Percentiles rank a stretch among this genome's conserved stretches.
Conservation (phyloP, 768 basidiomycete species). For the Phanerochaete sordida region DNA sequence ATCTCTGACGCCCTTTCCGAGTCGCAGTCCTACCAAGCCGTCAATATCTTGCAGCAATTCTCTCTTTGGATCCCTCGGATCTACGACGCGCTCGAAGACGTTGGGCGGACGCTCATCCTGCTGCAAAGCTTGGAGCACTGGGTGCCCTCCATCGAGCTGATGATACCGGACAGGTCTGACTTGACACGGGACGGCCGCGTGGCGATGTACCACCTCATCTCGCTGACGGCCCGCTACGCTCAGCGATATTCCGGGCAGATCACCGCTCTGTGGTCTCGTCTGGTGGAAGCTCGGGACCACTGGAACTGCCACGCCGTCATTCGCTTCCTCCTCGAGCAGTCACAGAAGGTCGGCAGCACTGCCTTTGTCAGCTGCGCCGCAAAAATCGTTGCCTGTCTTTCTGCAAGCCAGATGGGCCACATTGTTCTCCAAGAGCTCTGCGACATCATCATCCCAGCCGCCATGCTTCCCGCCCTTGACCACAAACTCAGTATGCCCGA, state of each 20-base stretch:
- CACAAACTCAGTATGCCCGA: constrained; percentile 62
- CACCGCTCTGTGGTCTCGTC: constrained; percentile 69
- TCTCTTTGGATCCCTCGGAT: constrained; percentile 70
- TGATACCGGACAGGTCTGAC: constrained; percentile 52
- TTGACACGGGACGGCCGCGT: constrained; percentile 57
- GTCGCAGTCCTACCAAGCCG: constrained; percentile 65
- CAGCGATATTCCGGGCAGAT: constrained; percentile 79
- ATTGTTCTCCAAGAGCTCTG: constrained; percentile 83
- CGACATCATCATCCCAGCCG: constrained; percentile 76
- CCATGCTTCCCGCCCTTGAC: constrained; percentile 77
- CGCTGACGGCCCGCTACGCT: constrained; percentile 75
- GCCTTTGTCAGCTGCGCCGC: constrained; percentile 78
- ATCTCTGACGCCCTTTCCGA: constrained; percentile 78
- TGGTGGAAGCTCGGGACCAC: constrained; percentile 69
- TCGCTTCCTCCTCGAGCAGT: constrained; percentile 84
- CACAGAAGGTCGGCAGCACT: constrained; percentile 75
- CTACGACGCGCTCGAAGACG: constrained; percentile 44
- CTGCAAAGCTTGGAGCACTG: constrained; percentile 82
- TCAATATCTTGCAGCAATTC: constrained; percentile 65
- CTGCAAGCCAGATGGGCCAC: constrained; percentile 68
- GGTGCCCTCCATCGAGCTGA: constrained; percentile 73
- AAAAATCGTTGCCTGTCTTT: constrained; percentile 80
- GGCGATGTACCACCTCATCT: constrained; percentile 76
- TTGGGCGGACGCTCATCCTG: constrained; percentile 44
- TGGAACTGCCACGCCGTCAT: constrained; percentile 77